Evolutionary conservation across 2,329 filamentous ascomycete genomes (phyloP), one percentile per base, ranked within the genome.

Genomic region (Ophiostoma novo-ulmi): DNA sequence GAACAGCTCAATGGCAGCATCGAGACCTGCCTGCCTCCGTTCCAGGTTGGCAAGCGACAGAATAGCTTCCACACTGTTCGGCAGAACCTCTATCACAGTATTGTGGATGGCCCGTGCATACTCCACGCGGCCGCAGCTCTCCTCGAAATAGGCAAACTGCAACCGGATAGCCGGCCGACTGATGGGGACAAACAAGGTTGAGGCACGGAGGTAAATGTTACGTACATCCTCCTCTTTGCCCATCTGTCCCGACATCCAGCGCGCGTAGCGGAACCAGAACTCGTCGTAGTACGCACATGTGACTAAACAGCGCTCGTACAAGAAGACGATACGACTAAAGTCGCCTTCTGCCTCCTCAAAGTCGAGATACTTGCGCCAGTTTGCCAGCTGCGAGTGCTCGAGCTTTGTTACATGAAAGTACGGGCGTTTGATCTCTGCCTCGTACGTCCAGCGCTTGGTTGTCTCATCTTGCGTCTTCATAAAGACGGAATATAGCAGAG

Each of bases 321-420:
- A 82, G 77, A 95, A 95, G 6, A 91, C 87, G 65, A 86, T 90
- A 72, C 95, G 88, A 17, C 84, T 80, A 74, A 89, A 92, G 71
- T 94, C 88, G 69, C 91, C 93, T 79, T 97, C 91, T 0, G 85
- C 81, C 80, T 99, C 95, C 78, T 99, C 95, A 75, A 96, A 98
- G 78, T 98, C 94, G 64, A 99, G 87, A 76, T 98, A 99, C 77
- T 97, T 97, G 76, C 91, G 88, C 95, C 95, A 99, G 80, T 97
- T 97, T 52, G 82, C 84, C 22, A 99, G 82, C 77, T 99, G 93
- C 10, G 87, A 82, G 72, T 95, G 89, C 75, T 97, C 94, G 10
- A 99, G 85, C 77, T 97, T 92, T 0, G 93, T 97, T 39, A 97
- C 93, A 77, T 97, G 94, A 82, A 97, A 99, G 79, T 98, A 99